Conservation (phyloP, 441 rosid genomes). For the Gossypium lobatum region DNA sequence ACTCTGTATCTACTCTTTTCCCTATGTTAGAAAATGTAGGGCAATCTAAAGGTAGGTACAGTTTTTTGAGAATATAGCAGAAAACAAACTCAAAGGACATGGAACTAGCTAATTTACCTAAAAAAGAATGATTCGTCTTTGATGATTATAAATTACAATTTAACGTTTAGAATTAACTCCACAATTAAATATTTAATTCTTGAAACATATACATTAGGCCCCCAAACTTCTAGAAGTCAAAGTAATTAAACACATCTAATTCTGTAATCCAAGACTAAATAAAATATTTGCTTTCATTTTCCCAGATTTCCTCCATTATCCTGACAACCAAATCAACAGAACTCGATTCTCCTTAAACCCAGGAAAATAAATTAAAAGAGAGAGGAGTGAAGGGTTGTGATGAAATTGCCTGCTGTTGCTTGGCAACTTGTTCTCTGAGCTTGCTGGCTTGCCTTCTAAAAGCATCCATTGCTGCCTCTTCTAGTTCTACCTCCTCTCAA, state of each 20-base stretch:
- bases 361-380: neutral
- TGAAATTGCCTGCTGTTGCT: constrained; percentile 67
- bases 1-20: neutral
- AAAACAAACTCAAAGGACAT: neutral
- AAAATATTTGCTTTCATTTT: neutral
- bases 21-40: neutral
- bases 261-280: neutral
- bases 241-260: neutral
- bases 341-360: neutral
- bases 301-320: constrained; percentile 6
- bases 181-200: neutral
- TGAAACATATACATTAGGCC: neutral
- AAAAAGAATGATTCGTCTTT: neutral
- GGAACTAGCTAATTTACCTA: neutral
- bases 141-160: neutral
- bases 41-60: neutral
- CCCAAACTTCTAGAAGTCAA: neutral
- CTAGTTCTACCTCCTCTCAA: neutral
- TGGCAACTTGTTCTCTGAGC: constrained; percentile 85
- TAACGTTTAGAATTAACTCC: neutral
- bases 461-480: constrained; percentile 52
- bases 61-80: neutral
- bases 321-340: constrained; percentile 2
- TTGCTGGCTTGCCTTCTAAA: constrained; percentile 87
- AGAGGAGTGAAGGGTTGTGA: neutral